phyloP scores from a whole-genome alignment of 106 monocot genomes.

The Chionographis japonica region DNA sequence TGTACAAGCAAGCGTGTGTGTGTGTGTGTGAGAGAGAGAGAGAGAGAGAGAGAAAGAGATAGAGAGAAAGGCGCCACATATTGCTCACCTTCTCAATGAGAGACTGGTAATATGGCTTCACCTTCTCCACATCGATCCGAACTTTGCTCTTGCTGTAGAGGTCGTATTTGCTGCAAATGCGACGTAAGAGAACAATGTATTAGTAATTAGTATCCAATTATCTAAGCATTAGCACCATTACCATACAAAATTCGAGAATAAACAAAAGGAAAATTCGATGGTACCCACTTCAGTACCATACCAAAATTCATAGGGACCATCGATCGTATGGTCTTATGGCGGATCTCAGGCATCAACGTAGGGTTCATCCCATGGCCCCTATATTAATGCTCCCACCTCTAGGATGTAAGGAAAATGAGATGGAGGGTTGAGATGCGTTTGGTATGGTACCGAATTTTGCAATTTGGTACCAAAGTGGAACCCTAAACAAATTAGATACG shows the following conservation, averaged over 20 bases:
- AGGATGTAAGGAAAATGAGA: too few relatives aligned
- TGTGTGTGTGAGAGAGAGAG: too few relatives aligned
- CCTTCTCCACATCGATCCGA: conserved; percentile 75
- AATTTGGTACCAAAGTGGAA: not conserved
- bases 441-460: conserved; percentile 2
- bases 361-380: too few relatives aligned
- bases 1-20: not conserved
- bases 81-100: conserved; percentile 81
- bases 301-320: too few relatives aligned
- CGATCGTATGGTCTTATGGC: too few relatives aligned
- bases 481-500: not conserved
- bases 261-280: too few relatives aligned
- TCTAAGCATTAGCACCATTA: too few relatives aligned
- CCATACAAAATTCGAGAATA: too few relatives aligned
- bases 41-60: not conserved
- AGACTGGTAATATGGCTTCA: conserved; percentile 88
- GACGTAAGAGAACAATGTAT: not conserved
- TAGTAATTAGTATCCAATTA: not conserved
- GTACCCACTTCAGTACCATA: too few relatives aligned
- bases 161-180: conserved; percentile 78
- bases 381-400: too few relatives aligned
- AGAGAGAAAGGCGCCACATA: not conserved
- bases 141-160: conserved; percentile 97
- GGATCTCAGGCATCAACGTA: too few relatives aligned
- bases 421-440: not conserved